phyloP scores from a whole-genome alignment of 495 filamentous ascomycete genomes.

The Xylaria curta region DNA sequence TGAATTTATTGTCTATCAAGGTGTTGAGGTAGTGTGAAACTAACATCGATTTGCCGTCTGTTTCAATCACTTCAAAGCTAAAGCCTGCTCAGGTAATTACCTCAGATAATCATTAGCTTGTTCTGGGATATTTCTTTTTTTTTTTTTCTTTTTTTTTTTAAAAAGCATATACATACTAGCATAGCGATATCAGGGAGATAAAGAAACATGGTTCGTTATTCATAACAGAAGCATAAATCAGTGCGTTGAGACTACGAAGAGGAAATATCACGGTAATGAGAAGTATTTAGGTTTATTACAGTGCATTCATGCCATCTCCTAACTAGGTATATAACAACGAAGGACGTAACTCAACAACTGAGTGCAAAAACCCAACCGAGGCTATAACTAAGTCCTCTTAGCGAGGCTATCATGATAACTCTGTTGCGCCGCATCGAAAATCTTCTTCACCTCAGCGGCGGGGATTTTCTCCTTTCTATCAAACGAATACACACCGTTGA shows the following conservation, averaged over 20 bases:
- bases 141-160: no score
- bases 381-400: constrained; percentile 18
- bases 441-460: constrained; percentile 39
- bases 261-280: not conserved
- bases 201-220: not conserved
- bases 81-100: no score
- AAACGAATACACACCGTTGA: constrained; percentile 69
- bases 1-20: no score
- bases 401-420: constrained; percentile 36
- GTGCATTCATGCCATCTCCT: not conserved
- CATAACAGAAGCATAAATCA: not conserved
- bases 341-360: not conserved
- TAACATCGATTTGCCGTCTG: no score
- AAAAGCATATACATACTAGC: no score
- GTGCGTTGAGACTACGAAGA: not conserved
- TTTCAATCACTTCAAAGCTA: no score
- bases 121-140: no score
- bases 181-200: not conserved
- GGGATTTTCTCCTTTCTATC: constrained; percentile 58
- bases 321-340: not conserved
- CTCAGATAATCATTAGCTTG: no score
- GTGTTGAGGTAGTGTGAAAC: no score
- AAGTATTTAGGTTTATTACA: not conserved
- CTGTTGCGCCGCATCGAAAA: constrained; percentile 40
- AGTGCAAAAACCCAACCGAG: not conserved